Base-by-base conservation (phyloP, 371 early-diverging fungal genomes). In the Parasitella parasitica region DNA sequence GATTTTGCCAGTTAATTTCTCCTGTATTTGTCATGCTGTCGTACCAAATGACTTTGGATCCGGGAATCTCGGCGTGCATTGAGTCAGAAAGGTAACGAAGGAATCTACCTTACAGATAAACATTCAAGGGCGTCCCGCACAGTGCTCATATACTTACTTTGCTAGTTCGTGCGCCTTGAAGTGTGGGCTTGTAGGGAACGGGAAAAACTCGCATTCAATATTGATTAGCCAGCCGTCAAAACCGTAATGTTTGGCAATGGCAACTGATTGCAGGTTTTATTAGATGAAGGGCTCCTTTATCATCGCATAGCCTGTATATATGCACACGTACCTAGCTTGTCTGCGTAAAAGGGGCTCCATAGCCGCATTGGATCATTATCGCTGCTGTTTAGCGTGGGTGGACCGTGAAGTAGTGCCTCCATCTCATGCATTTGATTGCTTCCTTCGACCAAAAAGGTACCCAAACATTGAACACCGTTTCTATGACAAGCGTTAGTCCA, bases 211-310 rank as follows among this genome's bases (percentile, higher is more conserved):
- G 16, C 74, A 69, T 72, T 88, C 90, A 46, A 89, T 82, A 50
- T 88, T 87, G 38, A 89, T 71, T 50, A 89, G 74, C 85, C 86
- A 89, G 6, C 90, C 88, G 61, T 87, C 89, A 73, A 89, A 89
- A 18, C 73, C 69, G 63, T 85, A 89, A 59, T 83, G 78, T 16
- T 75, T 68, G 0, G 89, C 87, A 39, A 89, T 50, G 5, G 76
- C 80, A 4, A 89, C 88, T 80, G n/a, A 56, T 32, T 38, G 2
- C 11, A 38, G 12, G 7, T 35, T 32, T 32, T 32, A 32, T 32
- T 32, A 32, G 4, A 8, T 32, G 32, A 32, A 8, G 6, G 32
- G 11, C 6, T 32, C 4, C 38, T n/a, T 13, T 38, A 38, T 38
- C 11, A n/a, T n/a, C n/a, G n/a, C 35, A 35, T 8, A 35, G 6